Percentiles rank a stretch among this genome's conserved stretches.
Evolutionary conservation across 352 stramenopile species (phyloP).

Genomic region (Discostella stelligera): DNA sequence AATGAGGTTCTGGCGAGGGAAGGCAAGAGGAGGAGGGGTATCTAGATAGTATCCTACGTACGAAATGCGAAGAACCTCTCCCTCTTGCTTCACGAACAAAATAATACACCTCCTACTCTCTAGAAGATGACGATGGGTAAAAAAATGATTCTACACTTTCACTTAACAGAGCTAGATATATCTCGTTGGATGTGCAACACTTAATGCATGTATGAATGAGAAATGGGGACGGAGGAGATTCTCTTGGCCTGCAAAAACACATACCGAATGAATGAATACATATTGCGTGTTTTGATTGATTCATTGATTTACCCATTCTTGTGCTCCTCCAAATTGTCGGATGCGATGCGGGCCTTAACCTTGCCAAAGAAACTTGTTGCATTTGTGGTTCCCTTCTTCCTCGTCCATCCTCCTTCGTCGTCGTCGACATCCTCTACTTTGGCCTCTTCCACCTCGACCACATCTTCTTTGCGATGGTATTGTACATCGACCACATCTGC

Average conservation of each 20-base stretch:
- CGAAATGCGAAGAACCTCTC: no score
- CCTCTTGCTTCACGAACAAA: no score
- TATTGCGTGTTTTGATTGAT: no score
- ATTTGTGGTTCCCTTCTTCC: constrained; percentile 21
- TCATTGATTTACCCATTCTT: constrained; percentile 13
- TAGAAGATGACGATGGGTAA: no score
- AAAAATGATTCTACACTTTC: no score
- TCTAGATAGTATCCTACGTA: no score
- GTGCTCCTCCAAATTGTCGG: constrained; percentile 24
- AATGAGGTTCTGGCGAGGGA: no score
- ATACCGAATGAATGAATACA: not conserved
- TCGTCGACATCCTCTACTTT: constrained; percentile 2
- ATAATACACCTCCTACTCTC: no score
- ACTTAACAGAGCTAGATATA: no score
- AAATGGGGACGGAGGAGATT: not conserved
- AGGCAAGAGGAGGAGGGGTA: no score
- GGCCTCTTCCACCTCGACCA: not conserved
- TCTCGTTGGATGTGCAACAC: not conserved
- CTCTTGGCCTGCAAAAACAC: not conserved
- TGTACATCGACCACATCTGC: not conserved
- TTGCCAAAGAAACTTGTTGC: constrained; percentile 47
- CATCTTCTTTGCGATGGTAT: not conserved
- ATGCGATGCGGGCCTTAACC: constrained; percentile 27
- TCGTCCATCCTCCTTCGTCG: not conserved
- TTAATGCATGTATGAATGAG: not conserved